phyloP scores from a whole-genome alignment of 192 early-diverging fungal species.

The Coemansia umbellata region DNA sequence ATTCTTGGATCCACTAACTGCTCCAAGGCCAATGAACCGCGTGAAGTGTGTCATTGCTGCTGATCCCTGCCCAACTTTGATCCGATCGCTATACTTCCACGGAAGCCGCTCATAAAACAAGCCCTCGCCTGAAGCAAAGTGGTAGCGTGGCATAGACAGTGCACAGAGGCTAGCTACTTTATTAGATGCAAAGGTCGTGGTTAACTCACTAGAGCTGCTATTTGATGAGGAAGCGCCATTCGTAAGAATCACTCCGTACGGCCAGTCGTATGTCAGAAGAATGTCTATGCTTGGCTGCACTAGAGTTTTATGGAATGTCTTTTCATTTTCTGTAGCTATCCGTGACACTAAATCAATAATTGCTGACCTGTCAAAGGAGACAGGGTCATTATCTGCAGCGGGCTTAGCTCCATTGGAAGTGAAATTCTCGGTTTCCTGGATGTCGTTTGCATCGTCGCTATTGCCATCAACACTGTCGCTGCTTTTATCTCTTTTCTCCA shows the following conservation, averaged over 20 bases:
- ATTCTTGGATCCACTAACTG: constrained; percentile 54
- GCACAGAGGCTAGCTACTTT: constrained; percentile 43
- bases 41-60: constrained; percentile 48
- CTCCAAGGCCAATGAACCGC: constrained; percentile 78
- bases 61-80: constrained; percentile 13
- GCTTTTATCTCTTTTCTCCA: neutral
- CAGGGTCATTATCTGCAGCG: neutral
- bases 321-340: constrained; percentile 35
- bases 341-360: constrained; percentile 21
- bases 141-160: constrained; percentile 77
- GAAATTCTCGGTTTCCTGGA: neutral
- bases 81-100: constrained; percentile 52
- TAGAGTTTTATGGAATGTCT: constrained; percentile 24
- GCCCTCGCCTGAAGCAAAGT: constrained; percentile 69
- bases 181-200: constrained; percentile 13
- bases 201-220: neutral
- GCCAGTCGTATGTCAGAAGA: constrained; percentile 83
- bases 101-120: constrained; percentile 84
- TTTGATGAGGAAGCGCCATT: constrained; percentile 2
- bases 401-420: neutral
- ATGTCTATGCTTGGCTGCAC: constrained; percentile 62
- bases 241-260: constrained; percentile 43
- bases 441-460: neutral
- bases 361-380: constrained; percentile 17
- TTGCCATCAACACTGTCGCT: neutral